Conservation (phyloP, 2,329 filamentous ascomycete genomes). For the Fusarium sp. region DNA sequence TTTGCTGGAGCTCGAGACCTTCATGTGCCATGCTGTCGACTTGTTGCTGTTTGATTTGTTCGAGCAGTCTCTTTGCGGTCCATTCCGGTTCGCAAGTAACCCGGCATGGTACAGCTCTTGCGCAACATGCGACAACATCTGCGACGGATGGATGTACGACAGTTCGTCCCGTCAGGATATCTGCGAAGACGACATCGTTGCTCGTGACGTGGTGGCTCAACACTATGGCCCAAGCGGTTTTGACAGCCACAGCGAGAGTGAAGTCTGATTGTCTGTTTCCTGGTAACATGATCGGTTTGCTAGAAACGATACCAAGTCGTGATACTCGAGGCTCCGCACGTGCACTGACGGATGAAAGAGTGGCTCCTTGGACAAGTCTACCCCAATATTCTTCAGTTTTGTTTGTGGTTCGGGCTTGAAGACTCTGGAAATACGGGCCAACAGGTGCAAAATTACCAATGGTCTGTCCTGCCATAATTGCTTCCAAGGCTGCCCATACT, state of each 20-base stretch:
- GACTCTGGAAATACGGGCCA: constrained; percentile 6
- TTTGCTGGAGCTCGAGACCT: constrained; percentile 1
- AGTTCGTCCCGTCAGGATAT: neutral
- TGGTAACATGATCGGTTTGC: neutral
- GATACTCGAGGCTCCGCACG: neutral
- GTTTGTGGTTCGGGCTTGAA: neutral
- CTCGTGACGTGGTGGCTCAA: neutral
- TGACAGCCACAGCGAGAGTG: constrained; percentile 4
- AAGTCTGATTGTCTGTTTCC: neutral
- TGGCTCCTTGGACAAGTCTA: neutral
- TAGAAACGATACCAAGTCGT: constrained; percentile 6
- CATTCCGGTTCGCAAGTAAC: neutral
- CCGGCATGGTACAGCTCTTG: constrained; percentile 1
- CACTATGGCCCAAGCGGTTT: constrained; percentile 2
- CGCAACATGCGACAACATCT: constrained; percentile 4
- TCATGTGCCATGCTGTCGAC: constrained; percentile 3
- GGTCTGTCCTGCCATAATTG: constrained; percentile 4
- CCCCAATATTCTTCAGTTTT: constrained; percentile 5
- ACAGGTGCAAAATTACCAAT: constrained; percentile 4
- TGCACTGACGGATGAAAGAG: constrained; percentile 4
- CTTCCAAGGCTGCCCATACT: constrained; percentile 6
- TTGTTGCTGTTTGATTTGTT: neutral
- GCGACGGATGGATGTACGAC: constrained; percentile 1
- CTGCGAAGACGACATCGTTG: neutral
- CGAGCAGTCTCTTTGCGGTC: neutral